These are phyloP conservation scores for Saturnispora saitoi DNA, from an alignment of 805 yeast genomes.

Conservation along the genomic window DNA sequence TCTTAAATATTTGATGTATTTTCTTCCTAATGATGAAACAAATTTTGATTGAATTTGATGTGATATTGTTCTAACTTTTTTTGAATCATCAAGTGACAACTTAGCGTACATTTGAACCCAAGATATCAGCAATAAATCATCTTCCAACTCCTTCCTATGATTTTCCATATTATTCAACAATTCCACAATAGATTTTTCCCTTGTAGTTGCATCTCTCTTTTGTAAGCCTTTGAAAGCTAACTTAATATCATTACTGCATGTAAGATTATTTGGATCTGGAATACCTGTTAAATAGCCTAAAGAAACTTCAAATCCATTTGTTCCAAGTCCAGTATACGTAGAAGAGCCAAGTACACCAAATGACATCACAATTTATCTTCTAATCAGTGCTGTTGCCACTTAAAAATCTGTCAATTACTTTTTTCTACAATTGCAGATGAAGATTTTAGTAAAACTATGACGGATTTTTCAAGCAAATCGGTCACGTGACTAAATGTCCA, in stretches of 20 bases:
- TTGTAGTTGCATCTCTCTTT: conserved; percentile 78
- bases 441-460: too few relatives aligned
- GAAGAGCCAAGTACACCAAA: conserved; percentile 6
- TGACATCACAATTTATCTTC: conserved; percentile 1
- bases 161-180: conserved; percentile 30
- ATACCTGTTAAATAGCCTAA: conserved; percentile 68
- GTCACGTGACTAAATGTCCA: neutral
- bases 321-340: conserved; percentile 24
- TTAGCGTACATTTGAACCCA: conserved; percentile 84
- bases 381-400: too few relatives aligned
- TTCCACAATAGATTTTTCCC: conserved; percentile 67
- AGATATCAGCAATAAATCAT: conserved; percentile 47
- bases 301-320: conserved; percentile 45
- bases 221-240: conserved; percentile 66
- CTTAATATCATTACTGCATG: conserved; percentile 39
- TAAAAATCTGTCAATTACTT: too few relatives aligned
- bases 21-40: conserved; percentile 43
- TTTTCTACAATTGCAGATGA: neutral
- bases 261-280: conserved; percentile 55
- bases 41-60: conserved; percentile 59
- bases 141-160: conserved; percentile 27
- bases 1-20: conserved; percentile 55
- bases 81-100: conserved; percentile 62
- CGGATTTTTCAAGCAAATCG: too few relatives aligned
- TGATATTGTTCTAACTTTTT: conserved; percentile 49